Evolutionary conservation across 2,329 filamentous ascomycete genomes (phyloP).

Genomic region (Pseudogymnoascus sp.): DNA sequence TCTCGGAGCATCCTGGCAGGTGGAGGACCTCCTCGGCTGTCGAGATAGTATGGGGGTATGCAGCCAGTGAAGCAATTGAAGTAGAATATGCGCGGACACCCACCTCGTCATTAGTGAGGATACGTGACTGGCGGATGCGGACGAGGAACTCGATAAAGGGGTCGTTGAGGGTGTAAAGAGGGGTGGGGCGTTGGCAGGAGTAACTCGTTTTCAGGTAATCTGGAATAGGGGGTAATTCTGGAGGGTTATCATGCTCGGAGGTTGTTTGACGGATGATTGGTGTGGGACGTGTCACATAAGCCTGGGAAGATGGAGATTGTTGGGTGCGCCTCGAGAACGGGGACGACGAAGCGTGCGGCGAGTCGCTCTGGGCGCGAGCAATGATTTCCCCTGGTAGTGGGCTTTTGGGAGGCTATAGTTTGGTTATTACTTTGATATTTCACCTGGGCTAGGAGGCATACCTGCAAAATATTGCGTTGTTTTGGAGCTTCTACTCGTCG

Average conservation of each 20-base stretch:
- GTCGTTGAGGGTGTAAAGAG: constrained; percentile 61
- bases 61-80: constrained; percentile 72
- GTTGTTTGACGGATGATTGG: constrained; percentile 61
- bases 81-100: constrained; percentile 82
- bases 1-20: constrained; percentile 74
- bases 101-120: constrained; percentile 66
- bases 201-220: constrained; percentile 59
- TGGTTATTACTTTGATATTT: background rate
- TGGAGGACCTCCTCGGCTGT: constrained; percentile 34
- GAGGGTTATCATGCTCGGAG: constrained; percentile 61
- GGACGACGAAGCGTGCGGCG: background rate
- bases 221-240: constrained; percentile 56
- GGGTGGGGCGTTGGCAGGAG: constrained; percentile 74
- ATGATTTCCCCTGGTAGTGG: background rate
- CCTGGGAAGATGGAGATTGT: constrained; percentile 1
- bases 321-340: background rate
- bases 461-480: background rate
- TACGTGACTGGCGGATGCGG: constrained; percentile 64
- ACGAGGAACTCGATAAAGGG: constrained; percentile 66
- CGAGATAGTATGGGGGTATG: constrained; percentile 53
- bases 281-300: constrained; percentile 30
- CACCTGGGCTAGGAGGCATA: background rate
- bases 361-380: constrained; percentile 4
- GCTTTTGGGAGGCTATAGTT: background rate
- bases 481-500: constrained; percentile 16